Evolutionary conservation across 2,329 filamentous ascomycete genomes (phyloP).

Genomic region (Epichloe coenophiala): DNA sequence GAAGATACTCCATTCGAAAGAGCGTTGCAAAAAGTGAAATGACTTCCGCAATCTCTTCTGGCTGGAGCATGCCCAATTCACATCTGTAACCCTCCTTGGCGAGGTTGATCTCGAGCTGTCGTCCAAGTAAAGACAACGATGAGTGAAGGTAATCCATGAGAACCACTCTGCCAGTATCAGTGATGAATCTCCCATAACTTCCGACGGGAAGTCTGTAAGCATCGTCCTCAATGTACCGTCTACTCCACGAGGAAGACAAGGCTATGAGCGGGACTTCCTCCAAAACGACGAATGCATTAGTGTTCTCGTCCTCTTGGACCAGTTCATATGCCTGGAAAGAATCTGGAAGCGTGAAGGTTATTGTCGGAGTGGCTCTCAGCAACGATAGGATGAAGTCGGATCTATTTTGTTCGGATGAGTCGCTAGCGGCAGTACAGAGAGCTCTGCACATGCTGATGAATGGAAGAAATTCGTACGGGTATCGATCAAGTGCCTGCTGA

Average conservation of each 20-base stretch:
- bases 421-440: conserved; percentile 30
- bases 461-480: conserved; percentile 73
- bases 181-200: conserved; percentile 60
- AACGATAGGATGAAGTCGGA: conserved; percentile 45
- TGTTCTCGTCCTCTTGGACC: conserved; percentile 74
- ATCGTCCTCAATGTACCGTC: conserved; percentile 30
- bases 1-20: conserved; percentile 38
- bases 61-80: conserved; percentile 38
- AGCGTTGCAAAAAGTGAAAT: conserved; percentile 62
- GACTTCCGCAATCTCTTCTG: conserved; percentile 56
- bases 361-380: conserved; percentile 54
- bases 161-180: conserved; percentile 62
- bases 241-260: conserved; percentile 29
- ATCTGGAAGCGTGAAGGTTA: conserved; percentile 65
- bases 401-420: conserved; percentile 17
- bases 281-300: conserved; percentile 59
- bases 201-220: conserved; percentile 50
- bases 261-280: conserved; percentile 51
- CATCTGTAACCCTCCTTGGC: conserved; percentile 39
- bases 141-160: conserved; percentile 71
- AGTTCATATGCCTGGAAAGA: conserved; percentile 64
- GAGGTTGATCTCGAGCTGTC: conserved; percentile 56
- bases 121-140: conserved; percentile 64
- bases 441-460: conserved; percentile 61
- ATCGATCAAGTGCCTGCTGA: conserved; percentile 58